Base-by-base conservation (phyloP, 2,329 filamentous ascomycete genomes). In the Arthrobotrys pseudoclavata region DNA sequence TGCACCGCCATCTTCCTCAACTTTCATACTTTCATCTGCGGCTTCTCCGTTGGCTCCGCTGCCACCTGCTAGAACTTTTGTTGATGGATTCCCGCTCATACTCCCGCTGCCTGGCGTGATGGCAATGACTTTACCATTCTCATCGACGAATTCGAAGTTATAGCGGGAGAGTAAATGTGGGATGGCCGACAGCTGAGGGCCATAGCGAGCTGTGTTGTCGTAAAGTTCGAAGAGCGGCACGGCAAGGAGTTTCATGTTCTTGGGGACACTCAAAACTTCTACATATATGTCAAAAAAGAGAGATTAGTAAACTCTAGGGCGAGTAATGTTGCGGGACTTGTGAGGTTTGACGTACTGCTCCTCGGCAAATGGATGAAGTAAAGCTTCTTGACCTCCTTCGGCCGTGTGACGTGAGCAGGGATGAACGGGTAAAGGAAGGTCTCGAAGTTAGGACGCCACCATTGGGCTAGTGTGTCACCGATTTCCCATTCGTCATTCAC, bases 341-440 rank as follows among this genome's bases (percentile, higher is more conserved):
- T 18, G 15, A 31, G 34, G 34, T 37, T 62, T 60, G 66, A 89
- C 86, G 78, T 88, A 97, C 94, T 98, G 81, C 91, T 94, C 84
- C 94, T 90, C 0, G 96, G 96, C 29, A 99, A 87, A 84, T 97
- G 93, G 80, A 99, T 97, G 79, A 98, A 94, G 85, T 98, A 99
- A 48, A 98, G 88, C 87, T 99, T 99, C 87, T 99, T 99, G 86
- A 95, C 97, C 86, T 99, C 96, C 86, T 99, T 99, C 6, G 96
- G 96, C 64, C 96, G 88, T 18, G 95, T 97, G 79, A 97, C 93
- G 85, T 99, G 96, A 18, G 94, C 93, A 6, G 96, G 96, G 71
- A 98, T 91, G 84, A 97, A 99, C 0, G 96, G 96, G 84, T 99
- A 99, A 94, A 99, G 97, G 87, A 98, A 98, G 1, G 96, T 98